Evolutionary conservation across 345 rosid species (phyloP).

Genomic region (Murraya paniculata): DNA sequence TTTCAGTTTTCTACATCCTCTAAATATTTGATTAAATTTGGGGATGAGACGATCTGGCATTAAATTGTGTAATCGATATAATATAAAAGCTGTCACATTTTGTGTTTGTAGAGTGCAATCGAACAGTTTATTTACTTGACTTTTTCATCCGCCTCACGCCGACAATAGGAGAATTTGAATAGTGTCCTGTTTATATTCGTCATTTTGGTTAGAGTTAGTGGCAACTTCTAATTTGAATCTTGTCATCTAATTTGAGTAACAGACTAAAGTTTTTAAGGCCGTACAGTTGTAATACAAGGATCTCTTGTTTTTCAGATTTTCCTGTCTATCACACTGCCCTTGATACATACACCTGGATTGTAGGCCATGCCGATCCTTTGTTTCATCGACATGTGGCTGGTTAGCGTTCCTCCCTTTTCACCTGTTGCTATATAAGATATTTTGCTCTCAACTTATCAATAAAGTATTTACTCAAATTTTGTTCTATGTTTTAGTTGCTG

Average conservation of each 20-base stretch:
- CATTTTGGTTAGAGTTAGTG: neutral
- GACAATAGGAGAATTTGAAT: neutral
- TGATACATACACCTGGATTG: slow-evolving; percentile 86
- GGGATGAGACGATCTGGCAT: neutral
- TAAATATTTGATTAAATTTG: neutral
- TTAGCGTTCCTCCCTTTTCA: slow-evolving; percentile 27
- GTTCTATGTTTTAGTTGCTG: slow-evolving; percentile 55
- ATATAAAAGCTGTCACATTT: neutral
- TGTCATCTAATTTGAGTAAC: neutral
- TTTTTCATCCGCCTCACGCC: neutral
- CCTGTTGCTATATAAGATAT: neutral
- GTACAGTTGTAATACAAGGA: neutral
- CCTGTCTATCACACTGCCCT: slow-evolving; percentile 94
- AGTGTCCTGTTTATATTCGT: neutral
- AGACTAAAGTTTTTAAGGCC: slow-evolving; percentile 2
- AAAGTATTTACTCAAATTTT: slow-evolving; percentile 2
- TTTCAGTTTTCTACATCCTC: neutral
- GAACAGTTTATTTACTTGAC: neutral
- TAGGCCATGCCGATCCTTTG: slow-evolving; percentile 64
- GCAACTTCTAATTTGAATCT: neutral
- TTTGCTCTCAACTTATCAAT: neutral
- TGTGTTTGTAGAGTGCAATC: neutral
- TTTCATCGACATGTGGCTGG: slow-evolving; percentile 92
- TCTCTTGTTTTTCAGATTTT: slow-evolving; percentile 51
- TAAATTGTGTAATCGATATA: neutral